Conservation (phyloP, 2,329 filamentous ascomycete genomes). For the Trichoderma citrinoviride region DNA sequence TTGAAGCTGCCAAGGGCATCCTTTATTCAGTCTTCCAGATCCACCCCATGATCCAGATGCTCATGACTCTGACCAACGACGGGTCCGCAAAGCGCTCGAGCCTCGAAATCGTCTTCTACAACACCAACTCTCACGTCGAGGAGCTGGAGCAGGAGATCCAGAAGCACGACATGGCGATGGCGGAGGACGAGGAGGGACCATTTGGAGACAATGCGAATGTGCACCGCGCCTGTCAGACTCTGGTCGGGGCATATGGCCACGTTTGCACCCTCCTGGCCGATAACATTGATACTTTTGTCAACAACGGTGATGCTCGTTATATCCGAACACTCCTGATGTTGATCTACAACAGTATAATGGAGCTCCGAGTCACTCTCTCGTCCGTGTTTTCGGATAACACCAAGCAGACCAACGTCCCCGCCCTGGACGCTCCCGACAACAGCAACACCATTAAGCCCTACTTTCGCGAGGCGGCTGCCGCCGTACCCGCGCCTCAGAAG, state of each 20-base stretch:
- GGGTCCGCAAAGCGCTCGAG: slow-evolving; percentile 60
- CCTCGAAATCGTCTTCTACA: slow-evolving; percentile 65
- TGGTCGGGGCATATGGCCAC: slow-evolving; percentile 64
- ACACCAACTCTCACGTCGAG: slow-evolving; percentile 64
- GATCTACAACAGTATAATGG: slow-evolving; percentile 66
- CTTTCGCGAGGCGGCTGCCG: slow-evolving; percentile 48
- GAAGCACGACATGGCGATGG: slow-evolving; percentile 52
- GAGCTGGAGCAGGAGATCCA: slow-evolving; percentile 64
- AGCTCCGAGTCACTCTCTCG: slow-evolving; percentile 56
- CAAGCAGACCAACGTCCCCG: slow-evolving; percentile 23
- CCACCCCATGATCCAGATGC: slow-evolving; percentile 64
- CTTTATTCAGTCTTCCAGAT: slow-evolving; percentile 67
- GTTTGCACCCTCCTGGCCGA: slow-evolving; percentile 59
- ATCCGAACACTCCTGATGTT: slow-evolving; percentile 62
- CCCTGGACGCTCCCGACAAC: slow-evolving; percentile 26
- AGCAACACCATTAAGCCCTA: slow-evolving; percentile 52
- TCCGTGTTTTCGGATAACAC: slow-evolving; percentile 32
- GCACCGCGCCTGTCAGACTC: slow-evolving; percentile 60
- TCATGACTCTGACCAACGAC: slow-evolving; percentile 61
- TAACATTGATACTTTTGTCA: slow-evolving; percentile 63
- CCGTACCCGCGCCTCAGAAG: slow-evolving; percentile 50
- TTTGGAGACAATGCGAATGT: slow-evolving; percentile 61
- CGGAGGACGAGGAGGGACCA: slow-evolving; percentile 47
- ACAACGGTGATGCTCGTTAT: slow-evolving; percentile 64
- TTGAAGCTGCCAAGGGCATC: slow-evolving; percentile 65